Base-by-base conservation (phyloP, 805 yeast species). In the Metschnikowia matae region DNA sequence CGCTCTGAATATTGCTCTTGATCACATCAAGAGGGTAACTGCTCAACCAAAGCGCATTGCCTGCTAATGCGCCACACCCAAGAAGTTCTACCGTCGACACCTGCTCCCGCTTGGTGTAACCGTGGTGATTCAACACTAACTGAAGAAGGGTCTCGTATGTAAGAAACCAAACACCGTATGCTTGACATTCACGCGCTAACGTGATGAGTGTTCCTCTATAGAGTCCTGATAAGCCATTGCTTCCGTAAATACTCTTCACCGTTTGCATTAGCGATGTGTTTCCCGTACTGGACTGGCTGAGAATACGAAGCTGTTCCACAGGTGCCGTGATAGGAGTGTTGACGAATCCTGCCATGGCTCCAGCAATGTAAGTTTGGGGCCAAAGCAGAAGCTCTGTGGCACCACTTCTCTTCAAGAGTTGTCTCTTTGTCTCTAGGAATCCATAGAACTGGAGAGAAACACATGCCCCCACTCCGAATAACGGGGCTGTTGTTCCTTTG, bases 121-220 rank as follows among this genome's bases (percentile, higher is more conserved):
- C 64, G 36, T 70, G 67, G 5, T 54, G 51, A 11, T 63, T 57
- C 36, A 69, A 65, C 21, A 77, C 67, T 46, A 61, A 60, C 42
- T 67, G 68, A 59, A 84, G 79, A 49, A 84, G 66, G 42, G 66
- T 71, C 62, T 84, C 90, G 60, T 81, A 84, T 1, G 87, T 73
- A 51, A 82, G 66, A 57, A 84, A 84, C 90, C 90, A 84, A 14
- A 83, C 80, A 6, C 90, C 90, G 59, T 85, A 84, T 0, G 89
- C 87, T 63, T 84, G 89, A n/a, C 77, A 66, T 58, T 84, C 89
- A 51, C 89, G 69, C 11, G 79, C 40, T 1, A 80, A 57, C 0
- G 89, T 84, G 50, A 84, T 75, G 3, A 68, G 56, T 15, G 70
- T 65, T 0, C 89, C 89, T 48, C 89, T 66, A 57, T 72, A 82